Conservation (phyloP, 495 filamentous ascomycete genomes). For the Penicillium pulvis region DNA sequence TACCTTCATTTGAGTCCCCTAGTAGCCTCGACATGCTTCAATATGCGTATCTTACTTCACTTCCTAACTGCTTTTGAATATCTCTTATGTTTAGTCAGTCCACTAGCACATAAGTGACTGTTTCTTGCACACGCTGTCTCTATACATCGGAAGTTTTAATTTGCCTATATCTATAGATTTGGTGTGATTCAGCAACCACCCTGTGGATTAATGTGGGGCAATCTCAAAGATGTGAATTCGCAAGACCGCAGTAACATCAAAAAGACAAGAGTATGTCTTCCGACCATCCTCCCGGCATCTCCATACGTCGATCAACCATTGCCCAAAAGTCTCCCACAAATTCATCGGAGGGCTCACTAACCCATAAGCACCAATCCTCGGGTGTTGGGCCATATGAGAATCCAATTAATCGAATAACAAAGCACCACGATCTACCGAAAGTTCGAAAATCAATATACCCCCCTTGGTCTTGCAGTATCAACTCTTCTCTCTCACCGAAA, state of each 20-base stretch:
- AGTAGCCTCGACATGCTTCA: too few species aligned
- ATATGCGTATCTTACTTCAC: too few species aligned
- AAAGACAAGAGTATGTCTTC: constrained; percentile 5
- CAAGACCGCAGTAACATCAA: neutral
- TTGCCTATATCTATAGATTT: too few species aligned
- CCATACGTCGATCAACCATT: constrained; percentile 9
- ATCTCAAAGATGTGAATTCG: neutral
- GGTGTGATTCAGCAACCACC: too few species aligned
- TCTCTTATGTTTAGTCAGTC: too few species aligned
- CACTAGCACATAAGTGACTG: too few species aligned
- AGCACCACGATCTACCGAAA: neutral
- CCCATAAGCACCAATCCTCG: constrained; percentile 9
- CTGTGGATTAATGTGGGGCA: neutral
- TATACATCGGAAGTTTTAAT: too few species aligned
- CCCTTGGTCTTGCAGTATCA: neutral
- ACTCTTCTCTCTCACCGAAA: neutral
- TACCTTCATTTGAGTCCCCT: too few species aligned
- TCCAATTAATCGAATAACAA: constrained; percentile 2
- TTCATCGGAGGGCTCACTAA: neutral
- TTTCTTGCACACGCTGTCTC: too few species aligned
- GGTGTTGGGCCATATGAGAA: constrained; percentile 7
- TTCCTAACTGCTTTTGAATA: too few species aligned
- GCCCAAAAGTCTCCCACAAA: constrained; percentile 10
- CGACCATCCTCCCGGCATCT: constrained; percentile 11
- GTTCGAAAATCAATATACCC: neutral